Conservation (phyloP, 345 rosid species). For the Citrus medica region DNA sequence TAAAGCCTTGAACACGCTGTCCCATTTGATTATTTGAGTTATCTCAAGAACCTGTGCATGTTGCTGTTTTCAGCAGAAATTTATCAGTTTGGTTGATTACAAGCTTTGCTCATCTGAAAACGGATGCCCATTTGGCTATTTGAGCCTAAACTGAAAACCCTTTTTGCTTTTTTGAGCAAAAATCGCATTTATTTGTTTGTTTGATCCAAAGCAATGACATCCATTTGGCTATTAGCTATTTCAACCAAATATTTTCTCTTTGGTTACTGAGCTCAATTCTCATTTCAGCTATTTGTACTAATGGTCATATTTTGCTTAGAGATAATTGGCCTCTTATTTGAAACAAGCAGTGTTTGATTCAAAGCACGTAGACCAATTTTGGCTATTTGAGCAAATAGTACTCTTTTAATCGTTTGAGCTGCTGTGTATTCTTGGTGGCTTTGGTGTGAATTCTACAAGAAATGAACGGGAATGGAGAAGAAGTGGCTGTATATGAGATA, state of each 20-base stretch:
- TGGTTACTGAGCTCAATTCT: no score
- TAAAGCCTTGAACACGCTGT: not conserved
- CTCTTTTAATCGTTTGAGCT: no score
- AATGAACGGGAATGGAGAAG: conserved; percentile 56
- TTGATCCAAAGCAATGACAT: not conserved
- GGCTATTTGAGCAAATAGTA: not conserved
- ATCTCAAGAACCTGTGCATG: not conserved
- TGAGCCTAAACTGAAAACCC: not conserved
- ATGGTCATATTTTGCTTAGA: no score
- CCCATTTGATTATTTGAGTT: not conserved
- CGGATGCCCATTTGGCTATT: conserved; percentile 4
- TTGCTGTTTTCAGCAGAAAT: not conserved
- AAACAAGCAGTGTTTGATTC: not conserved
- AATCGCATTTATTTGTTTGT: not conserved
- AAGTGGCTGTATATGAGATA: conserved; percentile 56
- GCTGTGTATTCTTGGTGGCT: not conserved
- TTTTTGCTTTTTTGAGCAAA: not conserved
- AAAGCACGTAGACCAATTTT: not conserved
- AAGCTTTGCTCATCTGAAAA: not conserved
- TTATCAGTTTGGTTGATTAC: not conserved
- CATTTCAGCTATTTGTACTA: no score
- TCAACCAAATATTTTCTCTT: not conserved
- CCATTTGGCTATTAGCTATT: conserved; percentile 3
- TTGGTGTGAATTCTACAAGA: conserved; percentile 19
- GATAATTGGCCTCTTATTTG: not conserved